These are phyloP conservation scores for Echinosphaeria canescens DNA, from an alignment of 2,329 filamentous ascomycete species.

Conservation along the genomic window DNA sequence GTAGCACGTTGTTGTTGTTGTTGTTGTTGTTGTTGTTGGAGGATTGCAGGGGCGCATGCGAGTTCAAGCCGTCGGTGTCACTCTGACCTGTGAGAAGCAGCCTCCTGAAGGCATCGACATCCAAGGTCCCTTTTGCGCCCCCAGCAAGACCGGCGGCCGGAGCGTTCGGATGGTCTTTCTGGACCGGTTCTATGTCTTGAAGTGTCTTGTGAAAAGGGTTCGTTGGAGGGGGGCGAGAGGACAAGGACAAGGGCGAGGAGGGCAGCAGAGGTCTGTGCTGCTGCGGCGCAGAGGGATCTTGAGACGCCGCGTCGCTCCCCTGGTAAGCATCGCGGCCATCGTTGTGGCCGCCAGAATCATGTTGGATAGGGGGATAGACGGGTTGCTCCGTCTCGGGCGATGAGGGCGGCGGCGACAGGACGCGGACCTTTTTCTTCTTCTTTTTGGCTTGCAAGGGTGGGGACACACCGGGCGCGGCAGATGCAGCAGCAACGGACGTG, in stretches of 20 bases:
- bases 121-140: constrained; percentile 28
- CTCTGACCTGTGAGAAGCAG: constrained; percentile 53
- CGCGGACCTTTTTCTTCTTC: constrained; percentile 51
- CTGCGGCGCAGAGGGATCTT: constrained; percentile 9
- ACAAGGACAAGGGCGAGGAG: too few relatives aligned
- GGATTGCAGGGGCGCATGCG: too few relatives aligned
- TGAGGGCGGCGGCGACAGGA: constrained; percentile 41
- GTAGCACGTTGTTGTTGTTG: too few relatives aligned
- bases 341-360: constrained; percentile 7
- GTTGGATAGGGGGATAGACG: constrained; percentile 9
- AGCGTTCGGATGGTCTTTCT: constrained; percentile 10
- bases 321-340: constrained; percentile 7
- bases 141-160: constrained; percentile 10
- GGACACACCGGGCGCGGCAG: too few relatives aligned
- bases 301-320: constrained; percentile 6
- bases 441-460: too few relatives aligned
- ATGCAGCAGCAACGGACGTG: too few relatives aligned
- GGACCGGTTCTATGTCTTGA: constrained; percentile 21
- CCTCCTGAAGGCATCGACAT: constrained; percentile 60
- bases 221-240: constrained; percentile 11
- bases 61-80: too few relatives aligned
- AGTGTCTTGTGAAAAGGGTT: constrained; percentile 35
- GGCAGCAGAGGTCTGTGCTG: too few relatives aligned
- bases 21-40: too few relatives aligned
- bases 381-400: constrained; percentile 22